These are phyloP conservation scores for Suillus paluster DNA, from an alignment of 768 basidiomycete species.

Conservation along the genomic window DNA sequence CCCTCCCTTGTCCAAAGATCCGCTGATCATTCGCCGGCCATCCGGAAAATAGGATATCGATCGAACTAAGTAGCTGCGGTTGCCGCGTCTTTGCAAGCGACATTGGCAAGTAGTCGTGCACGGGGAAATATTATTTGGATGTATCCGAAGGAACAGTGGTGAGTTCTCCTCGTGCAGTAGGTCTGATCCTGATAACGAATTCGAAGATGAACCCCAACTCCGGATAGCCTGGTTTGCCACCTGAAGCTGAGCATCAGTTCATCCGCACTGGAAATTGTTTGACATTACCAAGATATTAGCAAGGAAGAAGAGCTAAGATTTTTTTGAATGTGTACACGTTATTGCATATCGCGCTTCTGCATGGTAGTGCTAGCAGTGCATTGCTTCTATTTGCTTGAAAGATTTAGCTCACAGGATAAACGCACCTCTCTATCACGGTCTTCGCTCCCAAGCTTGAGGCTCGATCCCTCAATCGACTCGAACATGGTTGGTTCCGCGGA, in stretches of 20 bases:
- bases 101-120: background rate
- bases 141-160: background rate
- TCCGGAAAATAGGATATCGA: background rate
- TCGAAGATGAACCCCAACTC: no score
- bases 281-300: background rate
- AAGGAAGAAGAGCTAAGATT: background rate
- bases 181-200: background rate
- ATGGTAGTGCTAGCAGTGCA: no score
- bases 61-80: no score
- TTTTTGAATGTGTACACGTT: background rate
- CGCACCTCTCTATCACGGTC: no score
- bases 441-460: no score
- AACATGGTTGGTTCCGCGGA: no score
- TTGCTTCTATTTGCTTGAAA: no score
- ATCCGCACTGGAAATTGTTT: no score
- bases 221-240: background rate
- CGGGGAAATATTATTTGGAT: background rate
- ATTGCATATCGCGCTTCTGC: no score
- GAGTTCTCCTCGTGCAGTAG: background rate
- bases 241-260: background rate
- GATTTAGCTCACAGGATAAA: no score
- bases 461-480: no score
- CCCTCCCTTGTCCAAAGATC: background rate
- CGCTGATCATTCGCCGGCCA: background rate
- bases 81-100: background rate